These are phyloP conservation scores for Venturia asperata DNA, from an alignment of 2,329 filamentous ascomycete genomes.

Conservation along the genomic window DNA sequence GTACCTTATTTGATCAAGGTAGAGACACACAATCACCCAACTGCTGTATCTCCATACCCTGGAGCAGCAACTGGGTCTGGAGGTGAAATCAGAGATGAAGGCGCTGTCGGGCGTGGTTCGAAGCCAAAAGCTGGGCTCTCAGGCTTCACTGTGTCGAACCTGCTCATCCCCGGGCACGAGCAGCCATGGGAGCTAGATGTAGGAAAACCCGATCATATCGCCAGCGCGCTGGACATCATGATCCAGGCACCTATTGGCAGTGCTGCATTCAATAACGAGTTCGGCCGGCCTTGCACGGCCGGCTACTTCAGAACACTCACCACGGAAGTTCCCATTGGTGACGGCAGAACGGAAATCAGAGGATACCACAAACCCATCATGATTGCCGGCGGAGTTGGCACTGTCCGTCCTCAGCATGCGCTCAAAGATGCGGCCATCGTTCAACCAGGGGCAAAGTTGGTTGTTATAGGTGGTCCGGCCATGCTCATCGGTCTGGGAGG, in stretches of 20 bases:
- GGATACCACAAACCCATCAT: conserved; percentile 99
- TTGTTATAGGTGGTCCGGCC: conserved; percentile 89
- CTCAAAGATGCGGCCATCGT: conserved; percentile 76
- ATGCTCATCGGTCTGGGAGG: conserved; percentile 97
- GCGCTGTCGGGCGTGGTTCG: conserved; percentile 86
- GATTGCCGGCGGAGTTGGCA: conserved; percentile 93
- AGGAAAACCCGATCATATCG: conserved; percentile 84
- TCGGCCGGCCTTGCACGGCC: conserved; percentile 78
- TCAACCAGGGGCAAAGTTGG: conserved; percentile 76
- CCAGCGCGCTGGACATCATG: conserved; percentile 95
- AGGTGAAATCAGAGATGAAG: conserved; percentile 92
- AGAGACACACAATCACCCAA: conserved; percentile 96
- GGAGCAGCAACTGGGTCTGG: conserved; percentile 93
- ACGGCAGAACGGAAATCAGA: conserved; percentile 62
- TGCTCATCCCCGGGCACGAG: conserved; percentile 74
- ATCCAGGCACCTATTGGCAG: conserved; percentile 92
- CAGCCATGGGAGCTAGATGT: conserved; percentile 89
- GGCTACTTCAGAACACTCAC: conserved; percentile 91
- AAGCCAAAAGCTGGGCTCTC: conserved; percentile 85
- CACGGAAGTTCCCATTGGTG: conserved; percentile 55
- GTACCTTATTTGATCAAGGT: conserved; percentile 90
- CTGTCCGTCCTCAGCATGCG: conserved; percentile 82
- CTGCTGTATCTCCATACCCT: conserved; percentile 86
- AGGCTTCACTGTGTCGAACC: conserved; percentile 92
- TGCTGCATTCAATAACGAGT: conserved; percentile 96